Evolutionary conservation across 2,329 filamentous ascomycete species (phyloP).

Genomic region (Chaetomium sp.): DNA sequence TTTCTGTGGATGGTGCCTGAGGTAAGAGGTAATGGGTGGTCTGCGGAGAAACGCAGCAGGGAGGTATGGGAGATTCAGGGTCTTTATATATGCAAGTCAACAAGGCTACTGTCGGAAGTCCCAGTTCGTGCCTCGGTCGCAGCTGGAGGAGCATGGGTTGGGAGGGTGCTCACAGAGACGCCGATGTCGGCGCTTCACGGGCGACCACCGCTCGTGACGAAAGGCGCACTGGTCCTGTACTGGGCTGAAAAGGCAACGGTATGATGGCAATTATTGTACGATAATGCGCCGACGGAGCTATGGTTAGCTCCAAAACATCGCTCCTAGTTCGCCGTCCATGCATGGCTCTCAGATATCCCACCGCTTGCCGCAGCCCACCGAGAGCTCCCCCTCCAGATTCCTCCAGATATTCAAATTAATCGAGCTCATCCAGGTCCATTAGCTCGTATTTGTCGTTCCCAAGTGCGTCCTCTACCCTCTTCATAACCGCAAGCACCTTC

Average conservation of each 20-base stretch:
- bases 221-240: neutral
- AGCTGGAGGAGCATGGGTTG: slow-evolving; percentile 1
- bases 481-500: slow-evolving; percentile 82
- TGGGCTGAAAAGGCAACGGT: neutral
- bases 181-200: slow-evolving; percentile 29
- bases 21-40: neutral
- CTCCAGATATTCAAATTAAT: slow-evolving; percentile 14
- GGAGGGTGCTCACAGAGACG: neutral
- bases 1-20: neutral
- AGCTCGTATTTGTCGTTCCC: slow-evolving; percentile 57
- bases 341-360: slow-evolving; percentile 7
- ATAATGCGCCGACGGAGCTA: neutral
- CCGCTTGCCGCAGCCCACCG: neutral
- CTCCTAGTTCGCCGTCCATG: neutral
- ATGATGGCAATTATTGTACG: neutral
- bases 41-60: neutral
- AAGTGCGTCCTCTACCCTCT: slow-evolving; percentile 73
- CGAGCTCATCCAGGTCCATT: slow-evolving; percentile 48
- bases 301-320: neutral
- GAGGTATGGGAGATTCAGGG: neutral
- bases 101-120: neutral
- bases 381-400: neutral
- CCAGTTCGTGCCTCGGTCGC: neutral
- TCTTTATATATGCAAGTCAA: slow-evolving; percentile 14
- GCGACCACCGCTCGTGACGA: neutral